phyloP scores from a whole-genome alignment of 108 stramenopile species.

The Skeletonema costatum region DNA sequence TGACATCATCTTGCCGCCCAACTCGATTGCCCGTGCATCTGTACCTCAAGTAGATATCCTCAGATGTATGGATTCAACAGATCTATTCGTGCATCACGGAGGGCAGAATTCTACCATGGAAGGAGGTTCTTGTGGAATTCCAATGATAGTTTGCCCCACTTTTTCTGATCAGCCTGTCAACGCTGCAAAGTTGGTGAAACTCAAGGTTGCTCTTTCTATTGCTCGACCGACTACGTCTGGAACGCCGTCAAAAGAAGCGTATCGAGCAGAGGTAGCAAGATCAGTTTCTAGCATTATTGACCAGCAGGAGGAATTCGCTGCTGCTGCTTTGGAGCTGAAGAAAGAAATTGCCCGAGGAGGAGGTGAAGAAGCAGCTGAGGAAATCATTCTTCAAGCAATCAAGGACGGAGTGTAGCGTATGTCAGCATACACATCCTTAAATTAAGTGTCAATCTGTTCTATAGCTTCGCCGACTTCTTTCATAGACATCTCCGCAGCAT shows the following conservation, averaged over 20 bases:
- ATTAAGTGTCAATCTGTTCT: not conserved
- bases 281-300: slow-evolving; percentile 1
- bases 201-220: slow-evolving; percentile 11
- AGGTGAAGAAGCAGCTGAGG: slow-evolving; percentile 25
- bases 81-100: slow-evolving; percentile 30
- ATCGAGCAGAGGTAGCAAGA: not conserved
- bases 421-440: not conserved
- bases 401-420: slow-evolving; percentile 7
- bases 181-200: slow-evolving; percentile 20
- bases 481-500: not conserved
- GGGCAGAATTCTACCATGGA: slow-evolving; percentile 22
- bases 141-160: slow-evolving; percentile 19
- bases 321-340: slow-evolving; percentile 22
- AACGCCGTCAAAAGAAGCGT: not conserved
- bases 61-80: slow-evolving; percentile 13
- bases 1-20: slow-evolving; percentile 8
- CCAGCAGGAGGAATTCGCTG: slow-evolving; percentile 4
- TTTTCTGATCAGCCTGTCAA: slow-evolving; percentile 29
- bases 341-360: slow-evolving; percentile 8
- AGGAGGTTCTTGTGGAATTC: slow-evolving; percentile 15
- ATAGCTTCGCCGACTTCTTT: not conserved
- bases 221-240: slow-evolving; percentile 13
- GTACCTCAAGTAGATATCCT: slow-evolving; percentile 31
- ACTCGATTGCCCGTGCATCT: slow-evolving; percentile 18
- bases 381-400: slow-evolving; percentile 19